Conservation (phyloP, 1,139 yeast species). For the Meyerozyma guilliermondii region DNA sequence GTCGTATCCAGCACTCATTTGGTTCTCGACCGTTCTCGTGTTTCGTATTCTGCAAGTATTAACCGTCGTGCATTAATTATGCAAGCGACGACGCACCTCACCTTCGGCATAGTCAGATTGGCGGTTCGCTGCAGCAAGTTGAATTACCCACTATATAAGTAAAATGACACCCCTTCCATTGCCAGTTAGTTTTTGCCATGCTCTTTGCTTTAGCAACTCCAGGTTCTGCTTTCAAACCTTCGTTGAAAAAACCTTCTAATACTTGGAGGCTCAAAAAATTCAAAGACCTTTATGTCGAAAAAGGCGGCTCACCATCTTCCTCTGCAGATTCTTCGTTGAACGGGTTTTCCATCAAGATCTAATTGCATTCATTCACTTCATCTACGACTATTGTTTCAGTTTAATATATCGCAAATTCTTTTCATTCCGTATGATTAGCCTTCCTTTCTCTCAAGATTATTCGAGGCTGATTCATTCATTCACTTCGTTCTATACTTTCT, state of each 20-base stretch:
- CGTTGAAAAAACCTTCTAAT: constrained; percentile 26
- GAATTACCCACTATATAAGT: neutral
- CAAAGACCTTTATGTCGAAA: constrained; percentile 19
- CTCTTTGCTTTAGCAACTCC: constrained; percentile 34
- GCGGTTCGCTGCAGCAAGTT: neutral
- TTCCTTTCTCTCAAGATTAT: too few relatives aligned
- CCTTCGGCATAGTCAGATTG: neutral
- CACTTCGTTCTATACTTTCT: too few relatives aligned
- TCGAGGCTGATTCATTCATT: too few relatives aligned
- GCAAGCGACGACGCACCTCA: neutral
- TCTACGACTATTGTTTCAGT: neutral
- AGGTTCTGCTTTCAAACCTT: constrained; percentile 39
- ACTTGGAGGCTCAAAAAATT: constrained; percentile 37
- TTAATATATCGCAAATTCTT: too few relatives aligned
- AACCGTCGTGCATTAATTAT: neutral
- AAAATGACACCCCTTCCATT: neutral
- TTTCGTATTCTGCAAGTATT: neutral
- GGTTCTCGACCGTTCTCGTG: too few relatives aligned
- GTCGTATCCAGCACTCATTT: too few relatives aligned
- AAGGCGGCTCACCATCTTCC: constrained; percentile 11
- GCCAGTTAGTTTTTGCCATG: constrained; percentile 13
- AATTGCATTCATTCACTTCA: neutral
- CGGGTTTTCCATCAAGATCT: neutral
- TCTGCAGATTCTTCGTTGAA: constrained; percentile 8
- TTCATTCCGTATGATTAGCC: too few relatives aligned